Evolutionary conservation across 202 grass and related monocot species (phyloP), one percentile per base, ranked within the genome.

Genomic region (Schoenoplectus triqueter): DNA sequence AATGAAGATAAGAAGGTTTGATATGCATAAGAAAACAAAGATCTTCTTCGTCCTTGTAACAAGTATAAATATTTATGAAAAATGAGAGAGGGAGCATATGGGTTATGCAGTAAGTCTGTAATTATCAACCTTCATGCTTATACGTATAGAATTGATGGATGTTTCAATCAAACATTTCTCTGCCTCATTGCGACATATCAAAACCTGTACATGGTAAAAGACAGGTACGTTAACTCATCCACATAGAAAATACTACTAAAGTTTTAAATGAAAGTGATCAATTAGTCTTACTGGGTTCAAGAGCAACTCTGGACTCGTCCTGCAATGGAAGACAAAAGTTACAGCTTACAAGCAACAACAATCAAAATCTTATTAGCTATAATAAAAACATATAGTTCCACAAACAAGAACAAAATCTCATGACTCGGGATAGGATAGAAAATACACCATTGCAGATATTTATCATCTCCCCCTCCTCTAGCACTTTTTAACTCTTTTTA

Each of bases 81-180:
- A 9, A 56, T 5, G 14, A 73, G 47, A 41, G 65, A 80, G 20
- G 20, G n/a, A 7, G 67, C 73, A 78, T 57, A 42, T 54, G 18
- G 73, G 21, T 8, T 31, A 82, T 81, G 44, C 4, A 69, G 66
- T 71, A 89, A 85, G 2, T 82, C 10, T 42, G 13, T 6, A 64
- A 77, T 18, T 66, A 87, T 14, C 19, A 75, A 95, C 95, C 95
- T 98, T 95, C 92, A 95, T 82, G 86, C 95, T 98, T 93, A 98
- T 95, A 60, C 89, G 92, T 44, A 95, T 95, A 7, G 92, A 98
- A 78, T 95, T 98, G 50, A 98, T 95, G 69, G 92, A 95, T 82
- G 95, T 95, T 86, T 98, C 95, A 86, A 95, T 93, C 84, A 98
- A 92, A 62, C 95, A 98, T 64, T 98, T 98, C 75, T 98, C 95